A percentile compares a stretch with the other conserved stretches of the same genome.
Conservation (phyloP, 495 filamentous ascomycete genomes). For the Xylaria bambusicola region DNA sequence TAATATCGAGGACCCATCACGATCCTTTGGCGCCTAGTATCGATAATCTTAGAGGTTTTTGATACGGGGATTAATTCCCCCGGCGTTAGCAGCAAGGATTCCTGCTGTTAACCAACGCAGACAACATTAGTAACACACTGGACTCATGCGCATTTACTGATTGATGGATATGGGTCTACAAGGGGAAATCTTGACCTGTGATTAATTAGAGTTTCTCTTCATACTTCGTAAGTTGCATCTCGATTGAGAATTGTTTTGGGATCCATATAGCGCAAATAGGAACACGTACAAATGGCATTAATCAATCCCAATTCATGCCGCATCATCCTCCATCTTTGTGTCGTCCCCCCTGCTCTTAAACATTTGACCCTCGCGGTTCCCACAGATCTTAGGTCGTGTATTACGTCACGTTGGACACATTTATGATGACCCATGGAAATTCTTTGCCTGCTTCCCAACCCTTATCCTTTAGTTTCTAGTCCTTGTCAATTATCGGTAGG, state of each 20-base stretch:
- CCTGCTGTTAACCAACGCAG: no score
- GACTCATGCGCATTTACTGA: no score
- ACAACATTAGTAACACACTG: no score
- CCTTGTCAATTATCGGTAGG: conserved; percentile 20
- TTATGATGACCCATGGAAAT: background rate
- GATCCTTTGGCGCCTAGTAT: background rate
- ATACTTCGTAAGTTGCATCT: conserved; percentile 8
- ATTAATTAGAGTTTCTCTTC: conserved; percentile 10
- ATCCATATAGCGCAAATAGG: conserved; percentile 8
- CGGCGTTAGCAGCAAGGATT: background rate
- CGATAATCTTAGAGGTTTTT: background rate
- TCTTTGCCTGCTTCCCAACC: background rate
- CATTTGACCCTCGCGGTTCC: background rate
- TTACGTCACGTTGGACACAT: background rate
- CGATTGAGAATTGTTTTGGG: background rate
- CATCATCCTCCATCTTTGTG: background rate
- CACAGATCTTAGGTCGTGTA: background rate
- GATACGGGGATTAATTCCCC: conserved; percentile 1
- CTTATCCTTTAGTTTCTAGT: background rate
- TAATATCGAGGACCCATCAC: background rate
- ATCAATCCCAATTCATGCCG: background rate
- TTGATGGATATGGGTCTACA: no score
- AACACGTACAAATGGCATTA: conserved; percentile 15
- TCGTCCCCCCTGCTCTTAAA: background rate
- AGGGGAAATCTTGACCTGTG: no score